Evolutionary conservation across 129 eudicot species (phyloP).

Genomic region (Flaveria bidentis): DNA sequence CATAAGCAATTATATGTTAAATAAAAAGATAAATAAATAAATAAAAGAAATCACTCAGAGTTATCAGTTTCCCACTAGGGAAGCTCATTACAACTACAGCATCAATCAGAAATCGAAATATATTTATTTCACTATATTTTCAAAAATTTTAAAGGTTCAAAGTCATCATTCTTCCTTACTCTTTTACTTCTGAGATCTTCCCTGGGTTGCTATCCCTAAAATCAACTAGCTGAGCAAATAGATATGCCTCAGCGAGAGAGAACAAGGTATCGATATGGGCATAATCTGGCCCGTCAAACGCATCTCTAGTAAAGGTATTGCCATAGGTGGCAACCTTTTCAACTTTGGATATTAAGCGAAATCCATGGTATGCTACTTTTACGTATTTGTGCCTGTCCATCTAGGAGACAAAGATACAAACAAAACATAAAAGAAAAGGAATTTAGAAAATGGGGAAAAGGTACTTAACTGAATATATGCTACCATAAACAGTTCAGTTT

Average conservation of each 20-base stretch:
- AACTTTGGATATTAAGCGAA: constrained; percentile 66
- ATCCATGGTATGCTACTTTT: constrained; percentile 96
- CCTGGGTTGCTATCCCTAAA: constrained; percentile 80
- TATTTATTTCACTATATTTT: constrained; percentile 8
- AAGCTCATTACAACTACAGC: constrained; percentile 24
- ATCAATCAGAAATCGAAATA: constrained; percentile 11
- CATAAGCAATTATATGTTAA: neutral
- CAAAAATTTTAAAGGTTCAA: constrained; percentile 25
- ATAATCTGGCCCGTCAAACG: constrained; percentile 93
- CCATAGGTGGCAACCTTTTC: constrained; percentile 88
- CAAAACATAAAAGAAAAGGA: neutral
- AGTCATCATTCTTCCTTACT: constrained; percentile 59
- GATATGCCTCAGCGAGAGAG: constrained; percentile 88
- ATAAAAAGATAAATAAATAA: neutral
- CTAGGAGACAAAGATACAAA: constrained; percentile 36
- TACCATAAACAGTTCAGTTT: neutral
- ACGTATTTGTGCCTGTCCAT: constrained; percentile 99
- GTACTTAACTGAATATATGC: constrained; percentile 14
- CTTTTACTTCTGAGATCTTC: constrained; percentile 56
- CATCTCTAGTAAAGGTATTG: constrained; percentile 60
- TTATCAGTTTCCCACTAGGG: neutral
- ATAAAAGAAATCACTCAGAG: neutral
- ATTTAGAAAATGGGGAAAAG: neutral
- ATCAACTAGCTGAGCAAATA: constrained; percentile 95
- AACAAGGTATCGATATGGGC: constrained; percentile 95